Evolutionary conservation across 2,329 filamentous ascomycete species (phyloP).

Genomic region (Xylaria sp.): DNA sequence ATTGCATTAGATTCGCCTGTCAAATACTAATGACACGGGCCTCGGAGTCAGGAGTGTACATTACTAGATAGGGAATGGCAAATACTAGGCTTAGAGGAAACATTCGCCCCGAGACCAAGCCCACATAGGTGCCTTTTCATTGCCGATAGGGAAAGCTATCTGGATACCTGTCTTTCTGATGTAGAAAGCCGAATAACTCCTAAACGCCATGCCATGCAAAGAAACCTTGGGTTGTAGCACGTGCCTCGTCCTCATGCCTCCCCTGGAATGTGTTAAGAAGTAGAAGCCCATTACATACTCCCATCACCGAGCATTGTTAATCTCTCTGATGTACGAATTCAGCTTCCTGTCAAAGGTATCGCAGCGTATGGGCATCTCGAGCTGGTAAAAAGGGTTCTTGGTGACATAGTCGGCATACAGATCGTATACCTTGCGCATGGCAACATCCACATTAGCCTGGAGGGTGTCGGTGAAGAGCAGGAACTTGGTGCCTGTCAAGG

Average conservation of each 20-base stretch:
- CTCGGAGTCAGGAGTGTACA: conserved; percentile 47
- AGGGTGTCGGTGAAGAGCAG: conserved; percentile 91
- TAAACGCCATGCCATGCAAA: conserved; percentile 44
- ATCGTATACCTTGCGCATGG: conserved; percentile 89
- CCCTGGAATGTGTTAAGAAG: neutral
- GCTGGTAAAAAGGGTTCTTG: conserved; percentile 99
- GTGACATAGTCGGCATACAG: conserved; percentile 97
- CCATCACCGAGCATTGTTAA: conserved; percentile 68
- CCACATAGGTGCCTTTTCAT: conserved; percentile 27
- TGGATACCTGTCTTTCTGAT: conserved; percentile 8
- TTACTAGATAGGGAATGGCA: conserved; percentile 44
- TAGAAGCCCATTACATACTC: conserved; percentile 16
- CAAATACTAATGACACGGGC: conserved; percentile 29
- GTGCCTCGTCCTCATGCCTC: conserved; percentile 14
- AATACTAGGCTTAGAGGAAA: conserved; percentile 36
- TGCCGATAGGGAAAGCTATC: conserved; percentile 12
- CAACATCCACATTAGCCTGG: conserved; percentile 86
- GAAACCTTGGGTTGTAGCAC: conserved; percentile 6
- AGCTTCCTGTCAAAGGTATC: conserved; percentile 94
- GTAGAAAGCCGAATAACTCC: conserved; percentile 32
- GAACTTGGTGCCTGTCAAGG: conserved; percentile 94
- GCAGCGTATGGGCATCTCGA: conserved; percentile 97
- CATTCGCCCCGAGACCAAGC: conserved; percentile 5
- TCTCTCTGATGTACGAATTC: conserved; percentile 80
- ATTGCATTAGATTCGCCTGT: conserved; percentile 40